These are phyloP conservation scores for Sabuloglossum arenarium DNA, from an alignment of 495 filamentous ascomycete genomes.

Conservation along the genomic window DNA sequence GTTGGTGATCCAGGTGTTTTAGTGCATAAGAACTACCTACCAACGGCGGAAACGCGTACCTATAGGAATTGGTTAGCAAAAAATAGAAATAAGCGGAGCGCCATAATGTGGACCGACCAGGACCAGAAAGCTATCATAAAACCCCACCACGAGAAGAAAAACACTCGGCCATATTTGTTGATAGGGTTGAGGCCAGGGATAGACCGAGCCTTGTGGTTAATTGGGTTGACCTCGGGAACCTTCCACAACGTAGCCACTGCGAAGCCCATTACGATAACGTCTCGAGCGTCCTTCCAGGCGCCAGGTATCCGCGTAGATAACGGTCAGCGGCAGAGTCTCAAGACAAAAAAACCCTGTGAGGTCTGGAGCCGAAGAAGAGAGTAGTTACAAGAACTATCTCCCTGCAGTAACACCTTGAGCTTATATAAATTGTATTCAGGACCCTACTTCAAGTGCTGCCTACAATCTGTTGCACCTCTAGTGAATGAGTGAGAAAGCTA, in stretches of 20 bases:
- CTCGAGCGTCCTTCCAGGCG: too few relatives aligned
- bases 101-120: conserved; percentile 36
- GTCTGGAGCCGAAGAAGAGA: too few relatives aligned
- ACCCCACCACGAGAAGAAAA: conserved; percentile 86
- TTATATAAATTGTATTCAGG: too few relatives aligned
- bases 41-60: conserved; percentile 60
- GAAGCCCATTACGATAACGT: too few relatives aligned
- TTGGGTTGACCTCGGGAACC: conserved; percentile 45
- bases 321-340: too few relatives aligned
- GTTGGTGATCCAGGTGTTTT: background rate
- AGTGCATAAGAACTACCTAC: conserved; percentile 16
- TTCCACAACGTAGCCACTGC: conserved; percentile 29
- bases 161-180: conserved; percentile 69
- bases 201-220: conserved; percentile 59
- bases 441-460: too few relatives aligned
- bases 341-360: too few relatives aligned
- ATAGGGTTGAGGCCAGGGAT: conserved; percentile 67
- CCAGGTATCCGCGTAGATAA: too few relatives aligned
- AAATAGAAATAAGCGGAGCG: background rate
- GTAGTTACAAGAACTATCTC: too few relatives aligned
- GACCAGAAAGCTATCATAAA: conserved; percentile 94
- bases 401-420: too few relatives aligned
- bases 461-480: too few relatives aligned
- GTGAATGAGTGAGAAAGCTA: too few relatives aligned
- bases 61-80: background rate